Conservation (phyloP, 2,329 filamentous ascomycete genomes). For the Bipolaris bicolor region DNA sequence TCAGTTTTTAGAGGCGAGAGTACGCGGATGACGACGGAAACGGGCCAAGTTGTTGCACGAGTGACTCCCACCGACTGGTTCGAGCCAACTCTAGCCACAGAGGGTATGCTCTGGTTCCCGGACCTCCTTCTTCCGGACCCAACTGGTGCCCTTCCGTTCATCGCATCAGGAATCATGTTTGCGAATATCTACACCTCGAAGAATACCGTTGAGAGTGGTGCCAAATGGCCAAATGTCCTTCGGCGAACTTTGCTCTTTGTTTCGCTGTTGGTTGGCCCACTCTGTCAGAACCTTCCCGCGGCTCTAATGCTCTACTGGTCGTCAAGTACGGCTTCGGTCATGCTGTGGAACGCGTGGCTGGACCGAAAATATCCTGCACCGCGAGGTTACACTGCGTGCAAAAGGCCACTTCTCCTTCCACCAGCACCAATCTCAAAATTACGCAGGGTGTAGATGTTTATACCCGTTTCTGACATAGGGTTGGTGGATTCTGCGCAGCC, state of each 20-base stretch:
- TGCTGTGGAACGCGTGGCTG: conserved; percentile 43
- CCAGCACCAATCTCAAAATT: conserved; percentile 10
- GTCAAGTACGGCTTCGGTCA: conserved; percentile 43
- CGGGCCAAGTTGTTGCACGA: conserved; percentile 12
- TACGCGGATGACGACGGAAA: conserved; percentile 3
- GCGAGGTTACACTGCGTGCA: conserved; percentile 32
- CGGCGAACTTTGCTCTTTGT: conserved; percentile 38
- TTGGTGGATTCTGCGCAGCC: background rate
- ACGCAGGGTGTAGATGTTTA: conserved; percentile 12
- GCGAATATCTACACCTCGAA: conserved; percentile 52
- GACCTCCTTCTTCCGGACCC: conserved; percentile 63
- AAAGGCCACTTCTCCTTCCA: conserved; percentile 36
- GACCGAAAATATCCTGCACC: conserved; percentile 40
- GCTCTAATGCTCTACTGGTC: conserved; percentile 53
- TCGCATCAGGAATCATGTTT: conserved; percentile 58
- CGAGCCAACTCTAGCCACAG: conserved; percentile 59
- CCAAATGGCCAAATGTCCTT: conserved; percentile 23
- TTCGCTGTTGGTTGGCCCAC: conserved; percentile 40
- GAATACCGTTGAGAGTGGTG: conserved; percentile 23
- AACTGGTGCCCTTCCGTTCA: conserved; percentile 55
- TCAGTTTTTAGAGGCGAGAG: conserved; percentile 17
- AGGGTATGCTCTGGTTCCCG: conserved; percentile 67
- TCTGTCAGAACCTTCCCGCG: conserved; percentile 47
- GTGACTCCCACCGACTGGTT: conserved; percentile 37
- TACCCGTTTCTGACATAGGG: background rate